phyloP scores from a whole-genome alignment of 805 yeast genomes.

The Grigorovia humatica region DNA sequence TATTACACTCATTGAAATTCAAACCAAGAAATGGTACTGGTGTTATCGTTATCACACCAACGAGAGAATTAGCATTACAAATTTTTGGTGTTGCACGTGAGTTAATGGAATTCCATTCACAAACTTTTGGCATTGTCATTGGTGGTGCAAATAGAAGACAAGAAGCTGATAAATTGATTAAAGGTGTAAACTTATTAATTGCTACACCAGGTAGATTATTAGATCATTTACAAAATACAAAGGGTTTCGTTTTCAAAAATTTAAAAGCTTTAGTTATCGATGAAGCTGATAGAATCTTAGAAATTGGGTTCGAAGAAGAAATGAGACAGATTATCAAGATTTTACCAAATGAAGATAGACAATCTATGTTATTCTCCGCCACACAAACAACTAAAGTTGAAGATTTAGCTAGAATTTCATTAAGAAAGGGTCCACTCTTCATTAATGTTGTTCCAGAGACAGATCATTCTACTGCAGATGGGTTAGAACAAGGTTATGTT shows the following conservation, averaged over 20 bases:
- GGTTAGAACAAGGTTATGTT: constrained; percentile 96
- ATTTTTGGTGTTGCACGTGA: constrained; percentile 97
- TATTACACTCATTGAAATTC: constrained; percentile 79
- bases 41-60: constrained; percentile 90
- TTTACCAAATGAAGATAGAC: constrained; percentile 86
- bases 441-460: constrained; percentile 84
- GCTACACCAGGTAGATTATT: constrained; percentile 97
- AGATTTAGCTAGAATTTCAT: constrained; percentile 91
- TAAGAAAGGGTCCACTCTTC: constrained; percentile 86
- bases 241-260: constrained; percentile 88
- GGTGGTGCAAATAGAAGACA: constrained; percentile 98
- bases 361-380: constrained; percentile 96
- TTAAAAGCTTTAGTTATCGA: constrained; percentile 89
- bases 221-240: constrained; percentile 93
- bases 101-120: constrained; percentile 79
- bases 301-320: constrained; percentile 97
- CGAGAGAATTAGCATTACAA: constrained; percentile 95
- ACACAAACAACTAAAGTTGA: constrained; percentile 98
- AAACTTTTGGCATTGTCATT: constrained; percentile 91
- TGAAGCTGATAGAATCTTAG: constrained; percentile 96
- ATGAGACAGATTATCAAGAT: constrained; percentile 94
- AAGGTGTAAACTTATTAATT: constrained; percentile 87
- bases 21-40: constrained; percentile 99
- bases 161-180: constrained; percentile 87
- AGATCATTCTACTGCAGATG: constrained; percentile 86